Evolutionary conservation across 2,329 filamentous ascomycete genomes (phyloP), one percentile per base, ranked within the genome.

Genomic region (Lecanicillium sp.): DNA sequence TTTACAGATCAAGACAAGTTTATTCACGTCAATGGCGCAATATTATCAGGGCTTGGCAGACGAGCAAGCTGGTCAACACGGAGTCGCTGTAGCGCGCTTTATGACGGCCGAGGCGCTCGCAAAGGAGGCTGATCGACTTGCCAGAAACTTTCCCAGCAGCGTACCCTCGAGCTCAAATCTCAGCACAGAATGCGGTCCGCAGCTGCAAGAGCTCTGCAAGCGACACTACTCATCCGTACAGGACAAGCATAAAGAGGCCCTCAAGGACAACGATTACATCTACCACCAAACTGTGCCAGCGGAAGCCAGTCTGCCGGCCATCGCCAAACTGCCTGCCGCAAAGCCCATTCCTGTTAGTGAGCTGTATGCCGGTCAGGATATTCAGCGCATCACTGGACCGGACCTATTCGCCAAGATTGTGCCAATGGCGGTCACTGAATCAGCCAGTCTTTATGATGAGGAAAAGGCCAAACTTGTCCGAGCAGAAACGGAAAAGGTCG

Each of bases 301-400:
- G 9, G 90, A 96, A 65, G 87, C 90, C 4, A 85, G 84, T 23
- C 71, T 98, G 11, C 72, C 87, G 1, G 78, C 85, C 1, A 90
- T 98, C 41, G 79, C 90, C 3, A 98, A 97, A 64, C 75, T 97
- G 14, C 90, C 91, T 4, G 94, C 93, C 2, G 90, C 93, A 7
- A 98, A 98, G 65, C 90, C 93, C 3, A 97, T 98, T 53, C 91
- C 93, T 0, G 91, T 98, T 24, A 95, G 87, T 62, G 94, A 98
- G 63, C 74, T 98, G 1, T 98, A 98, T 61, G 90, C 94, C 50
- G 91, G 91, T 2, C 93, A 97, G 67, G 93, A 98, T 63, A 96
- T 98, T 35, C 89, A 95, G 64, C 80, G 90, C 21, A 97, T 98
- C 53, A 97, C 95, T 30, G 94, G 94, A 0, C 91, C 93, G 0